These are phyloP conservation scores for Dalbergia cochinchinensis DNA, from an alignment of 306 rosid species.

Conservation along the genomic window DNA sequence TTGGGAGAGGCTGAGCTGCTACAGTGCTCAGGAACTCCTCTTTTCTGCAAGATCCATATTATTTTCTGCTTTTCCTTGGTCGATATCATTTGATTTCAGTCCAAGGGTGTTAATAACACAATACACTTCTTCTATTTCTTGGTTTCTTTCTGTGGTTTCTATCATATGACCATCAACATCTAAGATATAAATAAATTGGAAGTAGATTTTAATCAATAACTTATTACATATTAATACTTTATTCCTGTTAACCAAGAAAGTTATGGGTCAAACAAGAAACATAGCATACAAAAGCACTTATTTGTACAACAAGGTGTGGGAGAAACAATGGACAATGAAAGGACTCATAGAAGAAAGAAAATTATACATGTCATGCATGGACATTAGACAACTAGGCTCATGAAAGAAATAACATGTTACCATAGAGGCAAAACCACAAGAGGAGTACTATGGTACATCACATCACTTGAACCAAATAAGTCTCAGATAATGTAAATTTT, in stretches of 20 bases:
- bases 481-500: not conserved
- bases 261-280: constrained; percentile 30
- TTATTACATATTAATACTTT: not conserved
- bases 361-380: not conserved
- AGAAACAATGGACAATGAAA: constrained; percentile 4
- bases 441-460: not conserved
- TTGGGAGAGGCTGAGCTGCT: no score
- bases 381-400: constrained; percentile 1
- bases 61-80: no score
- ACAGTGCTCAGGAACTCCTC: no score
- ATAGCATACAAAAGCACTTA: constrained; percentile 1
- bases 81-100: no score
- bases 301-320: not conserved
- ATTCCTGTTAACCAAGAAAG: not conserved
- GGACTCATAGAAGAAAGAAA: constrained; percentile 17
- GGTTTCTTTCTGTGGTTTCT: no score
- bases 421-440: constrained; percentile 15
- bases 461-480: constrained; percentile 22
- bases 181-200: not conserved
- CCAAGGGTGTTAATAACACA: no score
- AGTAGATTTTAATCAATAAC: not conserved
- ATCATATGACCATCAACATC: not conserved
- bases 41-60: no score
- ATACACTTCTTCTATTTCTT: no score
- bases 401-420: constrained; percentile 25